phyloP scores from a whole-genome alignment of 805 yeast species.

The Geotrichum ghanense region DNA sequence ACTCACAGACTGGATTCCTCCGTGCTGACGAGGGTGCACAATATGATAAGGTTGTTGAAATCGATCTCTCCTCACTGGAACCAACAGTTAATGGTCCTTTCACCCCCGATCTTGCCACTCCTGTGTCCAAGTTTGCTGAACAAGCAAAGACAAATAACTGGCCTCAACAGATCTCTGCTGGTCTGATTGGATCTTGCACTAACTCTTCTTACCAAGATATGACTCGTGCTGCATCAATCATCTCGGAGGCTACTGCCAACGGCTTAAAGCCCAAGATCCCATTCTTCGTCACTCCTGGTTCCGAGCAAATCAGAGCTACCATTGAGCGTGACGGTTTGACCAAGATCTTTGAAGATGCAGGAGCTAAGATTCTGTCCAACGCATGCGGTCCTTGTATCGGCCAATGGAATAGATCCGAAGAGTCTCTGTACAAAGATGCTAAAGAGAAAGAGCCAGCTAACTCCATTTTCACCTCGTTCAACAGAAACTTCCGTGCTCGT shows the following conservation, averaged over 20 bases:
- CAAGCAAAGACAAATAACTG: constrained; percentile 65
- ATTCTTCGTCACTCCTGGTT: constrained; percentile 94
- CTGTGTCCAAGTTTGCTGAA: constrained; percentile 68
- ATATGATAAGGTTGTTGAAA: constrained; percentile 87
- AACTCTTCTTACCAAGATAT: constrained; percentile 97
- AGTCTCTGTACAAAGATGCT: constrained; percentile 49
- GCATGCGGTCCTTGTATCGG: constrained; percentile 99
- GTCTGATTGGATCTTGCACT: constrained; percentile 96
- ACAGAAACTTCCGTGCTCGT: constrained; percentile 95
- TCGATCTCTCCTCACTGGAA: constrained; percentile 75
- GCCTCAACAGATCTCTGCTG: constrained; percentile 83
- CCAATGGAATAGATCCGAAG: constrained; percentile 82
- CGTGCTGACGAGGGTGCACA: constrained; percentile 80
- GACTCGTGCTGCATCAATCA: constrained; percentile 90
- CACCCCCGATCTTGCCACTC: constrained; percentile 96
- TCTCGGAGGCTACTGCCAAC: constrained; percentile 72
- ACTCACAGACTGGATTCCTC: constrained; percentile 45
- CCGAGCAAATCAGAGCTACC: constrained; percentile 96
- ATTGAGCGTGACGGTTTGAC: constrained; percentile 90
- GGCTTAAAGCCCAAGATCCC: constrained; percentile 88
- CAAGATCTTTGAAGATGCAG: constrained; percentile 68
- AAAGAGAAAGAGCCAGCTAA: constrained; percentile 32
- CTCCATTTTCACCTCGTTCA: constrained; percentile 92
- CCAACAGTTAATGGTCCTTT: constrained; percentile 97
- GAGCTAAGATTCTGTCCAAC: constrained; percentile 88